phyloP scores from a whole-genome alignment of 2,329 filamentous ascomycete genomes.

The Phialemonium atrogriseum region DNA sequence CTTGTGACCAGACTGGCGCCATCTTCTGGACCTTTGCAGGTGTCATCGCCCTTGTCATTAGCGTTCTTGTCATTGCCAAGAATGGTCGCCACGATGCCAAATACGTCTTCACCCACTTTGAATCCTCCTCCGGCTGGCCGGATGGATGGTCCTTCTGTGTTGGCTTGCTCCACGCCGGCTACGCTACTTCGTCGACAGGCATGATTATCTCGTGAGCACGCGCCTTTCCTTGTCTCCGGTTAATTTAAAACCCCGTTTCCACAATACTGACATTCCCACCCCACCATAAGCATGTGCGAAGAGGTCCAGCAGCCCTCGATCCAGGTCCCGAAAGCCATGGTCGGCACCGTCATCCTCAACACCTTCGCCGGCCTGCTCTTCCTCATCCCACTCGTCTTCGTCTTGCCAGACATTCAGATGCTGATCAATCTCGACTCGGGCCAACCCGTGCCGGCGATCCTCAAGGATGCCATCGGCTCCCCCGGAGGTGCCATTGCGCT shows the following conservation, averaged over 20 bases:
- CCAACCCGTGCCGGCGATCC: conserved; percentile 47
- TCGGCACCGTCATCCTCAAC: conserved; percentile 42
- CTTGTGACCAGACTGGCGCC: conserved; percentile 63
- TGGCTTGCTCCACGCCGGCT: conserved; percentile 63
- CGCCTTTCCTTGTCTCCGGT: neutral
- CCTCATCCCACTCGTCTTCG: conserved; percentile 42
- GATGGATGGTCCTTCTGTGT: conserved; percentile 67
- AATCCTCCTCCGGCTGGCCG: conserved; percentile 60
- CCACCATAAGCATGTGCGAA: conserved; percentile 41
- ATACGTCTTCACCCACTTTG: conserved; percentile 62
- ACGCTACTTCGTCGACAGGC: conserved; percentile 59
- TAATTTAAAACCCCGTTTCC: neutral
- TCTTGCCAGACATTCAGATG: conserved; percentile 30
- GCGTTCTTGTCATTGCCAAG: conserved; percentile 57
- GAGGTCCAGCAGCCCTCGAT: conserved; percentile 44
- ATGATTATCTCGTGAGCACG: conserved; percentile 40
- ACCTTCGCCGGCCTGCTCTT: conserved; percentile 47
- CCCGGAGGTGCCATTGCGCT: conserved; percentile 41
- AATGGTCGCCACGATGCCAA: conserved; percentile 53
- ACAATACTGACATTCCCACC: neutral
- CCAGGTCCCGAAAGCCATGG: conserved; percentile 43
- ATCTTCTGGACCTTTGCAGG: conserved; percentile 70
- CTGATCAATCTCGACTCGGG: conserved; percentile 39
- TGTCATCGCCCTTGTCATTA: conserved; percentile 56
- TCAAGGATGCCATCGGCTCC: conserved; percentile 40